These are phyloP conservation scores for Penicillium odoratum DNA, from an alignment of 495 filamentous ascomycete genomes.

Conservation along the genomic window DNA sequence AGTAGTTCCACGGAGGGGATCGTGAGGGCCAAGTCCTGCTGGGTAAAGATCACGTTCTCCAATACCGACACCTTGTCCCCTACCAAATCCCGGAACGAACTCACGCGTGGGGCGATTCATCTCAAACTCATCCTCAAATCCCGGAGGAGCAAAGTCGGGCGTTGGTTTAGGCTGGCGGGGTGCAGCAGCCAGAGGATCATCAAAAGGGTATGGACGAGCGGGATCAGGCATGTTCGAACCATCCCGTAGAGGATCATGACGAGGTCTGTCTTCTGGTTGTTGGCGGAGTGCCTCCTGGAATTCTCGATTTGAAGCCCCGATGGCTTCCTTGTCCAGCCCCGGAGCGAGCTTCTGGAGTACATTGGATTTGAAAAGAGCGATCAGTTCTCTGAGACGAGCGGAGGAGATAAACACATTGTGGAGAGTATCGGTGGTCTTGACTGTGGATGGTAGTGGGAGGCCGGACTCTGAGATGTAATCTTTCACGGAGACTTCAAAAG, in stretches of 20 bases:
- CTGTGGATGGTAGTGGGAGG: slow-evolving; percentile 50
- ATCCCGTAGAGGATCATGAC: slow-evolving; percentile 52
- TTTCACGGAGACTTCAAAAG: slow-evolving; percentile 70
- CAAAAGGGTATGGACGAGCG: slow-evolving; percentile 65
- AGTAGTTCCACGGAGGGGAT: slow-evolving; percentile 70
- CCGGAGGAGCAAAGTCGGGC: slow-evolving; percentile 82
- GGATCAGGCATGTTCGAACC: slow-evolving; percentile 52
- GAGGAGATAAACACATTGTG: slow-evolving; percentile 72
- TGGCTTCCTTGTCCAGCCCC: slow-evolving; percentile 70
- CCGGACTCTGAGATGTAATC: slow-evolving; percentile 72
- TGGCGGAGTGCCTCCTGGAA: slow-evolving; percentile 16
- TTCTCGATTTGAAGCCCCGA: slow-evolving; percentile 55
- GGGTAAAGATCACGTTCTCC: slow-evolving; percentile 89
- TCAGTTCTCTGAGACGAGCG: slow-evolving; percentile 65
- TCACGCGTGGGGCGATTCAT: slow-evolving; percentile 67
- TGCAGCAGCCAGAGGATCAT: slow-evolving; percentile 62
- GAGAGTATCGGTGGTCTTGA: slow-evolving; percentile 48
- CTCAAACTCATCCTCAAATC: slow-evolving; percentile 93
- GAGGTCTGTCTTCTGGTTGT: slow-evolving; percentile 35
- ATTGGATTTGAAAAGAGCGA: slow-evolving; percentile 65
- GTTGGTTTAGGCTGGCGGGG: slow-evolving; percentile 67
- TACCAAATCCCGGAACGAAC: slow-evolving; percentile 38
- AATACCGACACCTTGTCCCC: slow-evolving; percentile 60
- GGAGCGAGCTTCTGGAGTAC: slow-evolving; percentile 81
- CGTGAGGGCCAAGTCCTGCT: slow-evolving; percentile 77